Conservation (phyloP, 169 alveolate species). For the Cryptosporidium felis region DNA sequence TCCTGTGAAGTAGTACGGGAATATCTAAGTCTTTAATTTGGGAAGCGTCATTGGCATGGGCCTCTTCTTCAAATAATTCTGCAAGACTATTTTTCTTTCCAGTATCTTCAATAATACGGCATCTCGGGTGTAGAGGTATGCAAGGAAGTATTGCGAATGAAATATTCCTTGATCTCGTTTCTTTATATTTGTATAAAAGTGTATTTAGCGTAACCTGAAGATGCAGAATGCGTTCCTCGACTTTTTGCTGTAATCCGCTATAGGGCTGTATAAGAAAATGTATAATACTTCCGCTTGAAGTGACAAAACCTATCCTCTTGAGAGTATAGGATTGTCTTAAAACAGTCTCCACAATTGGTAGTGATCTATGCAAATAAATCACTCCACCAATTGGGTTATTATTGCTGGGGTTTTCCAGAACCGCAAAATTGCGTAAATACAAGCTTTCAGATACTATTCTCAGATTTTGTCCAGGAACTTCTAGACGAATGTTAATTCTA, state of each 20-base stretch:
- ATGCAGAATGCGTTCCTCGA: slow-evolving; percentile 76
- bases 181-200: slow-evolving; percentile 71
- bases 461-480: slow-evolving; percentile 76
- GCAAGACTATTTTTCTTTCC: slow-evolving; percentile 63
- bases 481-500: slow-evolving; percentile 73
- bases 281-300: slow-evolving; percentile 74
- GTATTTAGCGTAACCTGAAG: slow-evolving; percentile 73
- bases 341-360: slow-evolving; percentile 51
- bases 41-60: neutral
- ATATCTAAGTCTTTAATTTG: slow-evolving; percentile 71
- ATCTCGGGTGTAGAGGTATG: slow-evolving; percentile 76
- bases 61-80: slow-evolving; percentile 73
- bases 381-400: slow-evolving; percentile 71
- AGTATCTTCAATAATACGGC: slow-evolving; percentile 75
- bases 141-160: slow-evolving; percentile 71
- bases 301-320: slow-evolving; percentile 74
- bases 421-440: slow-evolving; percentile 59
- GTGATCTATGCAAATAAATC: slow-evolving; percentile 72
- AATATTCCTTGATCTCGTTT: slow-evolving; percentile 73
- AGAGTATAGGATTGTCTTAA: slow-evolving; percentile 74
- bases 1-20: slow-evolving; percentile 75
- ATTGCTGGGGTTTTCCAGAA: slow-evolving; percentile 38
- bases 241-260: slow-evolving; percentile 76
- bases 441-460: slow-evolving; percentile 71
- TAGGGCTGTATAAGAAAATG: slow-evolving; percentile 77